These are phyloP conservation scores for Ophiostoma novo-ulmi DNA, from an alignment of 2,329 filamentous ascomycete species.

Conservation along the genomic window DNA sequence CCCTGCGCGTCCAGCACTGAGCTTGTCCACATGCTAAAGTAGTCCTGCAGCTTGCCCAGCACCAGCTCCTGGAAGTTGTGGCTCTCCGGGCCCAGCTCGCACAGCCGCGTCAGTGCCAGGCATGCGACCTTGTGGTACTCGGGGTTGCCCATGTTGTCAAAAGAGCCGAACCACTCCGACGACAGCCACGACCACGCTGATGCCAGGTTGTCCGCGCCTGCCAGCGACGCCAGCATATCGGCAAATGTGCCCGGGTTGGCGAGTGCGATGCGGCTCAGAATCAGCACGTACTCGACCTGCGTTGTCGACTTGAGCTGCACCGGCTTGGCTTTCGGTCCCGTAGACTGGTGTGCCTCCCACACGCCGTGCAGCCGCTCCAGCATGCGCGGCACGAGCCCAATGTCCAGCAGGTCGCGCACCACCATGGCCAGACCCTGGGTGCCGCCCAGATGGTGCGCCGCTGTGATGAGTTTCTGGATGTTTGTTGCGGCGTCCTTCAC, in stretches of 20 bases:
- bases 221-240: slow-evolving; percentile 46
- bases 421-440: slow-evolving; percentile 57
- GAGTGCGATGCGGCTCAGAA: slow-evolving; percentile 73
- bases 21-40: slow-evolving; percentile 70
- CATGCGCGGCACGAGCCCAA: slow-evolving; percentile 58
- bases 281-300: slow-evolving; percentile 78
- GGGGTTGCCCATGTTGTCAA: slow-evolving; percentile 62
- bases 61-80: slow-evolving; percentile 46
- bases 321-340: slow-evolving; percentile 63
- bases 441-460: slow-evolving; percentile 58
- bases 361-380: slow-evolving; percentile 62
- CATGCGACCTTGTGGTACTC: slow-evolving; percentile 66
- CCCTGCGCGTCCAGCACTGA: slow-evolving; percentile 62
- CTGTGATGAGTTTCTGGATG: slow-evolving; percentile 60
- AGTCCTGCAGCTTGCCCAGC: slow-evolving; percentile 61
- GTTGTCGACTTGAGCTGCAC: slow-evolving; percentile 67
- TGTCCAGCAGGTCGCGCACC: slow-evolving; percentile 59
- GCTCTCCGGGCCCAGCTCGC: slow-evolving; percentile 48
- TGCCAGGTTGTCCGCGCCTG: slow-evolving; percentile 18
- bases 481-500: slow-evolving; percentile 54
- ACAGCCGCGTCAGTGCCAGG: slow-evolving; percentile 64
- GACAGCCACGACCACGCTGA: slow-evolving; percentile 57
- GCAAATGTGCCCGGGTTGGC: slow-evolving; percentile 66
- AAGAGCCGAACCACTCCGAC: slow-evolving; percentile 61
- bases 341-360: slow-evolving; percentile 71